Evolutionary conservation across 768 basidiomycete species (phyloP).

Genomic region (Piloderma croceum): DNA sequence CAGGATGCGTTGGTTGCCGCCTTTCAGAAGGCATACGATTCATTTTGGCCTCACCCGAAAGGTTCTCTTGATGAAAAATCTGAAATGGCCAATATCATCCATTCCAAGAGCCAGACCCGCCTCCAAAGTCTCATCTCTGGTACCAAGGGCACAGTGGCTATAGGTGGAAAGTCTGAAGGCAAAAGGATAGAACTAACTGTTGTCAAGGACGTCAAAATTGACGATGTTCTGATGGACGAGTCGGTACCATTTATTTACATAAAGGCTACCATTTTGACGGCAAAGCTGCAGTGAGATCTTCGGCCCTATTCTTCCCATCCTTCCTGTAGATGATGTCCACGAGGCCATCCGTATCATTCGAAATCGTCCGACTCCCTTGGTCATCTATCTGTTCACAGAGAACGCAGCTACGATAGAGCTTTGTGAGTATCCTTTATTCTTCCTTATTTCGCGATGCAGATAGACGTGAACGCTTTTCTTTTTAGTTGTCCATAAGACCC

Average conservation of each 20-base stretch:
- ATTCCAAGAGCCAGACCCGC: constrained; percentile 47
- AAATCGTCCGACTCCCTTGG: constrained; percentile 41
- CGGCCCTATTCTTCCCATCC: constrained; percentile 2
- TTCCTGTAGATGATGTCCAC: constrained; percentile 1
- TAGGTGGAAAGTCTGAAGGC: constrained; percentile 20
- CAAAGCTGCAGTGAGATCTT: constrained; percentile 35
- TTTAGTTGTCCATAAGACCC: too few relatives aligned
- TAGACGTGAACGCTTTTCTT: too few relatives aligned
- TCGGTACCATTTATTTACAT: too few relatives aligned
- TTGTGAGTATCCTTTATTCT: too few relatives aligned
- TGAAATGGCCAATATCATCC: constrained; percentile 50
- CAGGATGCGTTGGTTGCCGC: constrained; percentile 36
- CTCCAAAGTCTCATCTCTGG: constrained; percentile 30
- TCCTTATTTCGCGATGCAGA: too few relatives aligned
- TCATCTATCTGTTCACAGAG: constrained; percentile 60
- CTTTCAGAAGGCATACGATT: constrained; percentile 36
- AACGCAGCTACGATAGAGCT: constrained; percentile 33
- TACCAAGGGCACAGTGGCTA: constrained; percentile 25
- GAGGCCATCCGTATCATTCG: background rate
- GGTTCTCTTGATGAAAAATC: constrained; percentile 40
- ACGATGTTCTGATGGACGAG: constrained; percentile 25
- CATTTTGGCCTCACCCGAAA: constrained; percentile 30
- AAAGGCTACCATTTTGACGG: too few relatives aligned
- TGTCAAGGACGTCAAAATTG: constrained; percentile 20
- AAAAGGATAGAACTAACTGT: constrained; percentile 25